Evolutionary conservation across 2,329 filamentous ascomycete species (phyloP).

Genomic region (Stagonosporopsis vannaccii): DNA sequence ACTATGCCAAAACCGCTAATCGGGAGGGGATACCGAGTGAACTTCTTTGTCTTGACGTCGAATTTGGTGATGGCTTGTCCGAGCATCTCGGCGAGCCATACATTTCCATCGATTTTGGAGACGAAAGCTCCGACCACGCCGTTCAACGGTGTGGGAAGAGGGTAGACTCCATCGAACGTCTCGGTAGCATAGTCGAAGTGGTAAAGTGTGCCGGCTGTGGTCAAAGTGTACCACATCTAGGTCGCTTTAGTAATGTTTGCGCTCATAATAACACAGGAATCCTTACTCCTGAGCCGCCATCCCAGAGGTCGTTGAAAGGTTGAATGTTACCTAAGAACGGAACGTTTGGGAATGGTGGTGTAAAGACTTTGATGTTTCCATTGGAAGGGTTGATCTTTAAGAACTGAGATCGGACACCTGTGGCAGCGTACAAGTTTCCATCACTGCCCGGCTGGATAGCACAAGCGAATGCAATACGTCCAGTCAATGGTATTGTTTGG

Average conservation of each 20-base stretch:
- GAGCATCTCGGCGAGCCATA: constrained; percentile 20
- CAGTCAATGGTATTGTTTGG: constrained; percentile 11
- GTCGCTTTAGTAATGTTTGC: background rate
- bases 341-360: constrained; percentile 16
- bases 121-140: constrained; percentile 16
- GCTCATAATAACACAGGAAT: background rate
- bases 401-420: constrained; percentile 18
- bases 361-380: constrained; percentile 19
- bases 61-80: constrained; percentile 21
- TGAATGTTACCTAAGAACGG: constrained; percentile 18
- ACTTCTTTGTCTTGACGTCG: constrained; percentile 13
- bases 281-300: constrained; percentile 10
- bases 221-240: constrained; percentile 23
- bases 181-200: constrained; percentile 22
- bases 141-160: constrained; percentile 18
- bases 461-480: constrained; percentile 15
- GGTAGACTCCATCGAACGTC: constrained; percentile 19
- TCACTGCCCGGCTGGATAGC: constrained; percentile 16
- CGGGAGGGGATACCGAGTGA: constrained; percentile 19
- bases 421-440: constrained; percentile 18
- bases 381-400: constrained; percentile 14
- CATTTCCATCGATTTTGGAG: constrained; percentile 18
- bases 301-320: constrained; percentile 19
- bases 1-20: constrained; percentile 13
- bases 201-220: constrained; percentile 18